A percentile compares a stretch with the other conserved stretches of the same genome.
phyloP scores from a whole-genome alignment of 768 basidiomycete genomes.

The Boletus insuetus region DNA sequence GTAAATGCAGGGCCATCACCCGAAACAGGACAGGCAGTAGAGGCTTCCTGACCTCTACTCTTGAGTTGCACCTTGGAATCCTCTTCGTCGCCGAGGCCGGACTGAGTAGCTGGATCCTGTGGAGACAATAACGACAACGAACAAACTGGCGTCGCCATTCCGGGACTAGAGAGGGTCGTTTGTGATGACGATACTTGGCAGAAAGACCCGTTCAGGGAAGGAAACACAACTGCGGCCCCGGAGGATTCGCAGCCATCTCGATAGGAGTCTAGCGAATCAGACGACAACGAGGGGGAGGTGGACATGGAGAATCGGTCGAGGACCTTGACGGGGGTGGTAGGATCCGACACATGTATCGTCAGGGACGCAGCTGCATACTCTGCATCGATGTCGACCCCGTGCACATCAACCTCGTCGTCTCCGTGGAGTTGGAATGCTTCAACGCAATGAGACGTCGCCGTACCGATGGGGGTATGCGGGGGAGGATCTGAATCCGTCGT shows the following conservation, averaged over 20 bases:
- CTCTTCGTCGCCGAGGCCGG: neutral
- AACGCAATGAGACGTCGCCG: neutral
- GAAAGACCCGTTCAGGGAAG: constrained; percentile 25
- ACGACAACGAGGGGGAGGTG: neutral
- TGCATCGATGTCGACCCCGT: constrained; percentile 6
- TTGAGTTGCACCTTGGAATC: neutral
- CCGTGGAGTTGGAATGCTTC: constrained; percentile 8
- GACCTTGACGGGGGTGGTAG: constrained; percentile 17
- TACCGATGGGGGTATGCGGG: constrained; percentile 25
- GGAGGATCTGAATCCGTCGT: constrained; percentile 28
- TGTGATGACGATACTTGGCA: constrained; percentile 8
- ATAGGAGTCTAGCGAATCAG: neutral
- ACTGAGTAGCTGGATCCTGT: neutral
- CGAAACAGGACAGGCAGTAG: neutral
- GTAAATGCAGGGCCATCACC: constrained; percentile 1
- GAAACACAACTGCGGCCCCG: constrained; percentile 18
- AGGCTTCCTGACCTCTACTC: neutral
- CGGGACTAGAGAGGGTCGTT: neutral
- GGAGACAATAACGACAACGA: neutral
- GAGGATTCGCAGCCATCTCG: constrained; percentile 9
- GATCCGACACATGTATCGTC: constrained; percentile 9
- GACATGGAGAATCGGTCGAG: constrained; percentile 11
- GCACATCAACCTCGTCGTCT: constrained; percentile 11
- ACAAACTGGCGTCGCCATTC: constrained; percentile 3
- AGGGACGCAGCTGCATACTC: neutral